These are phyloP conservation scores for Neurospora sp. DNA, from an alignment of 495 filamentous ascomycete genomes.

Conservation along the genomic window DNA sequence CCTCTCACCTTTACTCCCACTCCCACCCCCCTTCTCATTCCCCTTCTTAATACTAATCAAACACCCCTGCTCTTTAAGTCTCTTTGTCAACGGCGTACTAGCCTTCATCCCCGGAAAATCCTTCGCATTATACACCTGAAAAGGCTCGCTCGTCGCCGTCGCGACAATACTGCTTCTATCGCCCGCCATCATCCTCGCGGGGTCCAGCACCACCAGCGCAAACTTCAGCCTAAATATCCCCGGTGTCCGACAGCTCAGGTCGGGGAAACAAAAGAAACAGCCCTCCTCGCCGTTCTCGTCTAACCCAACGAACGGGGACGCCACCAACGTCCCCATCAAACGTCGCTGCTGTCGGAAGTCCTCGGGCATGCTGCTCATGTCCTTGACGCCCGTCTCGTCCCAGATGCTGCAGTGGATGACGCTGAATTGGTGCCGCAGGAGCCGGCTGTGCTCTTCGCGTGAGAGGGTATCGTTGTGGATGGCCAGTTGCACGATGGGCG, in stretches of 20 bases:
- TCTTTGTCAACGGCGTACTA: conserved; percentile 56
- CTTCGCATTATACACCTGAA: conserved; percentile 89
- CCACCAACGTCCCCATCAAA: conserved; percentile 69
- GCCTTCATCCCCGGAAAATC: conserved; percentile 91
- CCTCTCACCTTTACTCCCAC: conserved; percentile 37
- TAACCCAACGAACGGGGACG: conserved; percentile 59
- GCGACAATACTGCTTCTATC: conserved; percentile 53
- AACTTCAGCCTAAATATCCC: conserved; percentile 78
- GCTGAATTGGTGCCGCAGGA: conserved; percentile 63
- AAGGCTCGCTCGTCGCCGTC: conserved; percentile 62
- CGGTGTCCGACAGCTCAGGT: conserved; percentile 82
- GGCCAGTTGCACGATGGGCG: conserved; percentile 82
- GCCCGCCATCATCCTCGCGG: conserved; percentile 33
- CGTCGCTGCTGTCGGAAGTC: conserved; percentile 53
- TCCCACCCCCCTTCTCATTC: conserved; percentile 47
- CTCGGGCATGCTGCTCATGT: conserved; percentile 49
- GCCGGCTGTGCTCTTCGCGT: conserved; percentile 41
- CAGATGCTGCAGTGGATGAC: conserved; percentile 77
- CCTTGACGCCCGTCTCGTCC: conserved; percentile 49
- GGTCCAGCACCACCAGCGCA: conserved; percentile 71
- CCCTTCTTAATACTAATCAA: conserved; percentile 75
- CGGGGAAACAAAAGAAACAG: conserved; percentile 91
- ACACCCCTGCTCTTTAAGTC: conserved; percentile 63
- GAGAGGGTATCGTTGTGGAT: conserved; percentile 52
- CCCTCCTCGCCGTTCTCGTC: conserved; percentile 58